phyloP scores from a whole-genome alignment of 352 stramenopile species.

The Blastocystis sp. region DNA sequence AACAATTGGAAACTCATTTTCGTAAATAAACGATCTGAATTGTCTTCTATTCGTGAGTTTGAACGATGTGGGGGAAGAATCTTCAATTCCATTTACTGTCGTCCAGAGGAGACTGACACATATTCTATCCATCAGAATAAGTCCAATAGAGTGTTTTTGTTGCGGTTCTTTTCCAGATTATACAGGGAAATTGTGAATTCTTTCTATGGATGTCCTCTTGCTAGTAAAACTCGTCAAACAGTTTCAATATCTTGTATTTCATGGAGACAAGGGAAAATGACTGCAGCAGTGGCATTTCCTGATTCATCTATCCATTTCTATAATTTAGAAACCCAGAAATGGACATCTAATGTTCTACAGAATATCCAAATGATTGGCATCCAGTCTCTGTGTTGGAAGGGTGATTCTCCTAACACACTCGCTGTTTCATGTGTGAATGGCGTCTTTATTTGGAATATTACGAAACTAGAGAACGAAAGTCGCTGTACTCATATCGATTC shows the following conservation, averaged over 20 bases:
- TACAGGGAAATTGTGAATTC: neutral
- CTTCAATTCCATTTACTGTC: slow-evolving; percentile 20
- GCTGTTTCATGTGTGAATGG: neutral
- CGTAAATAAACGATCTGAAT: neutral
- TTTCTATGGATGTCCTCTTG: neutral
- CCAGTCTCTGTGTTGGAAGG: neutral
- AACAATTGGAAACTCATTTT: neutral
- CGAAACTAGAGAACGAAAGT: neutral
- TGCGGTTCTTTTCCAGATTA: neutral
- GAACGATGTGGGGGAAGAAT: neutral
- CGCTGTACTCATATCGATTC: neutral
- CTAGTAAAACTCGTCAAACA: neutral
- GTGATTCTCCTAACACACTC: neutral
- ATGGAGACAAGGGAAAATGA: neutral
- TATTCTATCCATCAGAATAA: neutral
- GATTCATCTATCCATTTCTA: slow-evolving; percentile 33
- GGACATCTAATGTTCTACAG: neutral
- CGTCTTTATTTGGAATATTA: neutral
- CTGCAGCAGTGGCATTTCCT: neutral
- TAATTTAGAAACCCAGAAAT: slow-evolving; percentile 3
- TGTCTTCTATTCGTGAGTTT: neutral
- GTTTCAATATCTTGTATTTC: neutral
- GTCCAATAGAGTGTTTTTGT: neutral
- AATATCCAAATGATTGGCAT: neutral
- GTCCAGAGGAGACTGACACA: neutral